Evolutionary conservation across 352 stramenopile genomes (phyloP).

Genomic region (Globisporangium sylvaticum): DNA sequence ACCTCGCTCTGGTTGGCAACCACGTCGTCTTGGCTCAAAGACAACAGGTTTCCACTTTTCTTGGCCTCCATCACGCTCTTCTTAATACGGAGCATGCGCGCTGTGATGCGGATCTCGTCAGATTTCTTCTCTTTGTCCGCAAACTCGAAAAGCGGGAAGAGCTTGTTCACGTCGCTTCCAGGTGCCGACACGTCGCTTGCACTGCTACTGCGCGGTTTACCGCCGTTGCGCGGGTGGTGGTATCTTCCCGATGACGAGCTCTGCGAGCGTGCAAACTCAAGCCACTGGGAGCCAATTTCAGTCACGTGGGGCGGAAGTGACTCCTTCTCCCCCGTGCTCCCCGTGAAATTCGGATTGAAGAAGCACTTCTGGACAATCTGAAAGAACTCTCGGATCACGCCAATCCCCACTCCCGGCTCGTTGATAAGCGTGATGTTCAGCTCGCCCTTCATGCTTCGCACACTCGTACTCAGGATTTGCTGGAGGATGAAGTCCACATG

Average conservation of each 20-base stretch:
- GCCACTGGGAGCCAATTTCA: conserved; percentile 61
- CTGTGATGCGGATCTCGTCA: conserved; percentile 33
- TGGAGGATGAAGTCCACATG: conserved; percentile 72
- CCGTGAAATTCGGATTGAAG: conserved; percentile 29
- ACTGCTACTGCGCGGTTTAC: not conserved
- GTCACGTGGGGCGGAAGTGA: conserved; percentile 30
- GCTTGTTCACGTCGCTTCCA: conserved; percentile 24
- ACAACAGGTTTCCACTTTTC: conserved; percentile 22
- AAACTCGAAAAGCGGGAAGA: conserved; percentile 63
- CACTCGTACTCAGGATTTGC: conserved; percentile 51
- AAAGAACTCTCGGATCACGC: conserved; percentile 72
- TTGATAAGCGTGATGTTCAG: conserved; percentile 66
- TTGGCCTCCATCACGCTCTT: conserved; percentile 39
- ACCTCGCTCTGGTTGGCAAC: conserved; percentile 30
- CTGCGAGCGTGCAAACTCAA: conserved; percentile 47
- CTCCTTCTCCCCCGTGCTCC: not conserved
- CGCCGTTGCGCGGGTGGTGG: conserved; percentile 8
- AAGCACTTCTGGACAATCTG: conserved; percentile 66
- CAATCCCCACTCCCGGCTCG: conserved; percentile 57
- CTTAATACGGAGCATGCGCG: conserved; percentile 23
- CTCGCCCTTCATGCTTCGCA: conserved; percentile 50
- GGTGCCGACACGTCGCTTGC: not conserved
- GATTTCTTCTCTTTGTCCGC: conserved; percentile 20
- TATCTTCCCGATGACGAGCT: conserved; percentile 12
- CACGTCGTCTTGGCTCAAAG: conserved; percentile 38